These are phyloP conservation scores for Macrolepiota albuminosa DNA, from an alignment of 768 basidiomycete species.

Conservation along the genomic window DNA sequence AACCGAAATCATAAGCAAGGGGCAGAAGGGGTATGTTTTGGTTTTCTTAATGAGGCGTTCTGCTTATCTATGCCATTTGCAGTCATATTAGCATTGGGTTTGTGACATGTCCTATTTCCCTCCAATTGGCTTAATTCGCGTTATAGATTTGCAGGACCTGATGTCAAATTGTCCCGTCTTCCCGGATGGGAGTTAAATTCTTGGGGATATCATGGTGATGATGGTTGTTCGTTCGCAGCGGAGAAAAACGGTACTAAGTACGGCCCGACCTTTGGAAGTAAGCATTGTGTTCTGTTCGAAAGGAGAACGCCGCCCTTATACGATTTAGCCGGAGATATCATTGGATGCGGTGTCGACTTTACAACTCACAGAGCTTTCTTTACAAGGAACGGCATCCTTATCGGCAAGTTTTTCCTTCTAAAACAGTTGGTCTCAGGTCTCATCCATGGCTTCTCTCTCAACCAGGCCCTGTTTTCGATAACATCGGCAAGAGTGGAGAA, in stretches of 20 bases:
- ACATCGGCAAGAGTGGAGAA: slow-evolving; percentile 58
- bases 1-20: slow-evolving; percentile 77
- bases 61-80: slow-evolving; percentile 15
- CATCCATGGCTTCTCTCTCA: background rate
- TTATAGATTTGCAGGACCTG: slow-evolving; percentile 59
- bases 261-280: slow-evolving; percentile 80
- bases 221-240: slow-evolving; percentile 72
- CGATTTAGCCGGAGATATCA: slow-evolving; percentile 68
- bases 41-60: slow-evolving; percentile 2
- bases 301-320: slow-evolving; percentile 5
- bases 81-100: slow-evolving; percentile 84
- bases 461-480: slow-evolving; percentile 66
- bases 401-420: slow-evolving; percentile 39
- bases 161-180: slow-evolving; percentile 65
- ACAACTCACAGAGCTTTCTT: slow-evolving; percentile 77
- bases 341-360: slow-evolving; percentile 94
- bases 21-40: slow-evolving; percentile 65
- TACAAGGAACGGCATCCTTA: slow-evolving; percentile 78
- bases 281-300: slow-evolving; percentile 21
- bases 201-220: slow-evolving; percentile 94
- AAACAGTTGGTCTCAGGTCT: background rate
- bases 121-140: slow-evolving; percentile 2
- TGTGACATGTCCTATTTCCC: slow-evolving; percentile 16
- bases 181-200: slow-evolving; percentile 85
- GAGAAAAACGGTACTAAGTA: slow-evolving; percentile 69